Conservation (phyloP, 495 filamentous ascomycete species). For the Aspergillus conjunctus region DNA sequence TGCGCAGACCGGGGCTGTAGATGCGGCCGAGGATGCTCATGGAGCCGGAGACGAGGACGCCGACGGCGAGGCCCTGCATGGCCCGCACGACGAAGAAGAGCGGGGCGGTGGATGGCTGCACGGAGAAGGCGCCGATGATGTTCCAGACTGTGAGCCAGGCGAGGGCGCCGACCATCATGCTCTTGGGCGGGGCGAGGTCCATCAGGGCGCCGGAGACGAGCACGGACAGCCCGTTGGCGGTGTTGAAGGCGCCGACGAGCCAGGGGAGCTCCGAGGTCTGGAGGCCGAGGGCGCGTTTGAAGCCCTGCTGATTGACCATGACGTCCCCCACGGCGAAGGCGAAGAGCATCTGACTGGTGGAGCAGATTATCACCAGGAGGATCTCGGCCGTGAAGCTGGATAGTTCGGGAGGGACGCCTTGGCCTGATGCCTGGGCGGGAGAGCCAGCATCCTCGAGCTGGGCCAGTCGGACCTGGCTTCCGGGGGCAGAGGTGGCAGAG, state of each 20-base stretch:
- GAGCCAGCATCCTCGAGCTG: slow-evolving; percentile 12
- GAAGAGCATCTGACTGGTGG: slow-evolving; percentile 49
- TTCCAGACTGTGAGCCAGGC: slow-evolving; percentile 49
- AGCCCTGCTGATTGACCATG: slow-evolving; percentile 38
- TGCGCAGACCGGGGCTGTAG: slow-evolving; percentile 35
- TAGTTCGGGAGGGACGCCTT: slow-evolving; percentile 39
- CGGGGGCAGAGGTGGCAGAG: not conserved
- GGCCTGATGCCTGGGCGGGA: slow-evolving; percentile 3
- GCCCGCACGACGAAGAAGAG: slow-evolving; percentile 39
- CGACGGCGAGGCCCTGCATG: slow-evolving; percentile 38
- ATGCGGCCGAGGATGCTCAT: slow-evolving; percentile 40
- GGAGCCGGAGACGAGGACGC: slow-evolving; percentile 35
- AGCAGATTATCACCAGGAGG: slow-evolving; percentile 47
- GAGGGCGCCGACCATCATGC: slow-evolving; percentile 48
- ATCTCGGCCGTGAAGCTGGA: slow-evolving; percentile 37
- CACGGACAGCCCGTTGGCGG: slow-evolving; percentile 48
- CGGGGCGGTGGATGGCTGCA: slow-evolving; percentile 27
- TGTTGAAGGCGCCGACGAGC: slow-evolving; percentile 44
- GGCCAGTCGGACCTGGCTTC: not conserved
- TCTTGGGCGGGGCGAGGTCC: slow-evolving; percentile 45
- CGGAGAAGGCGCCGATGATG: slow-evolving; percentile 39
- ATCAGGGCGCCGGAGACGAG: slow-evolving; percentile 47
- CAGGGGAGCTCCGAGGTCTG: slow-evolving; percentile 44
- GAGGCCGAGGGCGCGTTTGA: slow-evolving; percentile 39
- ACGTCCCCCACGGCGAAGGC: slow-evolving; percentile 48